Base-by-base conservation (phyloP, 2,329 filamentous ascomycete genomes). In the Ceratocystis variospora region DNA sequence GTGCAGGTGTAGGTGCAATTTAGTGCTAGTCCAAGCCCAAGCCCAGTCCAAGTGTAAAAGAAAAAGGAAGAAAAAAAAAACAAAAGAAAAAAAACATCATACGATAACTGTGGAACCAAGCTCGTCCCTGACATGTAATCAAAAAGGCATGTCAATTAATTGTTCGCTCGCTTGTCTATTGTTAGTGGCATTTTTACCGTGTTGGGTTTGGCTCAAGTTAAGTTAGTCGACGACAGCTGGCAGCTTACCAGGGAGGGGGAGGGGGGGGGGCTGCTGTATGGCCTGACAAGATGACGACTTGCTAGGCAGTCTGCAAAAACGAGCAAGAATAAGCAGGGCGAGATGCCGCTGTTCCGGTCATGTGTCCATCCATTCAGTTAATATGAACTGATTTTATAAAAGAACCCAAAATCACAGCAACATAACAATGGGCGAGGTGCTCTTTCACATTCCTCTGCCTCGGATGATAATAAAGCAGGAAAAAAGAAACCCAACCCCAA, bases 71-170 rank as follows among this genome's bases (percentile, higher is more conserved):
- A 7, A n/a, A 22, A 3, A 6, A 6, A 15, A 57, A 5, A n/a
- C n/a, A 15, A 33, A 8, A 3, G 17, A 31, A 25, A 22, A 55
- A 19, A 31, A 57, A 33, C 28, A 57, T 57, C 53, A 57, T 57
- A 57, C 53, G 53, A 57, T 57, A 33, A 57, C 15, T 31, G 53
- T 57, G 53, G 28, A 33, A 17, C 53, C 53, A 57, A 57, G 53
- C 28, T n/a, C 33, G 53, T 57, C 33, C 53, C 53, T 57, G 53
- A 57, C 53, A 57, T 57, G 53, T 37, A 31, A n/a, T 17, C 53
- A n/a, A 33, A 33, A 37, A 10, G 33, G 48, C 48, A 22, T 28
- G 48, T 33, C 28, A 33, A 33, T 33, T n/a, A 57, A 57, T 57
- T 31, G 28, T 57, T 28, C 10, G 53, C 17, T 33, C 25, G 19